Conservation (phyloP, 192 early-diverging fungal species). For the Jimgerdemannia lactiflua region DNA sequence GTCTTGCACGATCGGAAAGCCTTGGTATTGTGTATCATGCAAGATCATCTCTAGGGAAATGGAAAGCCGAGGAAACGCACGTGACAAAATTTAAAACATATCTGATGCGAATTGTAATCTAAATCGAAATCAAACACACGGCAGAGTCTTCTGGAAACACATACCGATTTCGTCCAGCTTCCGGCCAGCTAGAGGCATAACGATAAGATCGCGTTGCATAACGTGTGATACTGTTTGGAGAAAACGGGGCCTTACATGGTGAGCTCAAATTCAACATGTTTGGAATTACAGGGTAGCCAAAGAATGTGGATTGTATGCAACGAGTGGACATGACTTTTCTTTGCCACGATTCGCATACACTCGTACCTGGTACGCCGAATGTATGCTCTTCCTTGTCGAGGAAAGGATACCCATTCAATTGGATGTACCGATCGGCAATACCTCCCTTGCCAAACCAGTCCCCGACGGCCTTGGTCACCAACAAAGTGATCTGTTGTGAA, state of each 20-base stretch:
- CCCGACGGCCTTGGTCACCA: constrained; percentile 73
- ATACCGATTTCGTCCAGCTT: constrained; percentile 45
- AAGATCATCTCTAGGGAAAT: constrained; percentile 40
- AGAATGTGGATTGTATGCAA: not conserved
- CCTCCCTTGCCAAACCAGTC: constrained; percentile 74
- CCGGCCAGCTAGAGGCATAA: constrained; percentile 56
- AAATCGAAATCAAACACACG: not conserved
- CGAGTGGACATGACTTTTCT: constrained; percentile 7
- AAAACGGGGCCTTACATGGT: constrained; percentile 5
- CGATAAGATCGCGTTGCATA: constrained; percentile 54
- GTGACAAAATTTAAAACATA: too few species aligned
- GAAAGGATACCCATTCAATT: constrained; percentile 75
- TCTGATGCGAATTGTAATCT: not conserved
- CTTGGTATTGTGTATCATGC: constrained; percentile 50
- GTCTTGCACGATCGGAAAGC: constrained; percentile 77
- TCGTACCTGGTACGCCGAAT: constrained; percentile 48
- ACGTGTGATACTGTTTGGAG: constrained; percentile 46
- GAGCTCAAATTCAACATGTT: not conserved
- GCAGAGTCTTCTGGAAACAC: not conserved
- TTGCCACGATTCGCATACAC: not conserved
- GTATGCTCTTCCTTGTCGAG: constrained; percentile 69
- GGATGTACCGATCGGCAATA: constrained; percentile 76
- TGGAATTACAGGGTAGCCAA: not conserved
- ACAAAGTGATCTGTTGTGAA: constrained; percentile 55
- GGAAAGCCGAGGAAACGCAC: too few species aligned